Base-by-base conservation (phyloP, 805 yeast genomes). In the Zygotorulaspora sp. region DNA sequence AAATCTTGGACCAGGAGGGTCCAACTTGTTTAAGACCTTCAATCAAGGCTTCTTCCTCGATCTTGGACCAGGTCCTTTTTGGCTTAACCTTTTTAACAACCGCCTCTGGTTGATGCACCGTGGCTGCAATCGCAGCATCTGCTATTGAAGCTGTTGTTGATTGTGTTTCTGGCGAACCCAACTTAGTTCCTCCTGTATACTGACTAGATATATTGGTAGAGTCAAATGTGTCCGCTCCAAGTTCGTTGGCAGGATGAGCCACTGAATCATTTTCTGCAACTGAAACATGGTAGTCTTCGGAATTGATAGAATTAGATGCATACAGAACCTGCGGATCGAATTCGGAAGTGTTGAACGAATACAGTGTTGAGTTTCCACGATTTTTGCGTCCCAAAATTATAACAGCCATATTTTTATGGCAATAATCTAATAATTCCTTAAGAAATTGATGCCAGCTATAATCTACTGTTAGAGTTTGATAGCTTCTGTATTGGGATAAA, bases 1-100 rank as follows among this genome's bases (percentile, higher is more conserved):
- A 63, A 36, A 92, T 92, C 38, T 83, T 83, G 2, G 95, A 72
- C 98, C 98, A 92, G 48, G 83, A 86, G 0, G 97, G 95, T 1
- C 98, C 98, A 47, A 81, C 77, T 14, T 58, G 61, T 47, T 83
- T 83, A 41, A 92, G 67, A 0, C 96, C 97, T 37, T 78, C 79
- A 19, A 83, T 65, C 16, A 92, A 68, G 0, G 96, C 92, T 22
- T 74, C 77, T 55, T 92, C 97, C 59, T 92, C 98, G 24, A 80
- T 89, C 41, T 77, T 68, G 0, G 94, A 77, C 98, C 98, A 92
- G 3, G 46, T 52, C 36, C 57, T 55, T 43, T 60, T 58, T 23
- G 57, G 53, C 31, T 58, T 58, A 12, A 54, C 44, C 40, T 58
- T 61, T 32, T 49, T 53, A 10, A 51, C 35, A 21, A 36, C 22